A percentile compares a stretch with the other conserved stretches of the same genome.
Evolutionary conservation across 1,139 yeast species (phyloP).

Genomic region (Debaryomycetaceae sp.): DNA sequence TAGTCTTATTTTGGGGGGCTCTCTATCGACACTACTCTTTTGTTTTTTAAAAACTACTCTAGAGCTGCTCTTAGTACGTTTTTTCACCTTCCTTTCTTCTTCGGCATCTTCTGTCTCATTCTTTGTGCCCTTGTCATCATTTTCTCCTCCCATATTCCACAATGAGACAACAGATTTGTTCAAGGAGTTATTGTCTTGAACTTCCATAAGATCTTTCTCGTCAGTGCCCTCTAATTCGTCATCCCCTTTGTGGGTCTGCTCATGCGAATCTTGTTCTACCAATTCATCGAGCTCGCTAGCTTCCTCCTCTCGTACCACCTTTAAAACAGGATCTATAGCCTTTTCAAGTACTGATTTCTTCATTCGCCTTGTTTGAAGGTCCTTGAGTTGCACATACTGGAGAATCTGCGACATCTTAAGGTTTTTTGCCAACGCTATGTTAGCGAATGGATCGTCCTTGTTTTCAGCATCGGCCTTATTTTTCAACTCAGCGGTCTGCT

Average conservation of each 20-base stretch:
- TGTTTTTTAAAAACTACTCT: slow-evolving; percentile 30
- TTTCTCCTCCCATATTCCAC: slow-evolving; percentile 46
- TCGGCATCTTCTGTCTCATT: slow-evolving; percentile 8
- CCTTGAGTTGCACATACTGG: slow-evolving; percentile 55
- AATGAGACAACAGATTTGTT: slow-evolving; percentile 72
- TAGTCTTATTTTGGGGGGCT: slow-evolving; percentile 67
- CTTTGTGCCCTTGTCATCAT: slow-evolving; percentile 7
- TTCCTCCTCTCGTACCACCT: slow-evolving; percentile 44
- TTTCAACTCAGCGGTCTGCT: slow-evolving; percentile 45
- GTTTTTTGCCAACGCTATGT: slow-evolving; percentile 60
- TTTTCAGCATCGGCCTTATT: slow-evolving; percentile 16
- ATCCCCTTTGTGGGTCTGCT: slow-evolving; percentile 23
- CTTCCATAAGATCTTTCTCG: slow-evolving; percentile 55
- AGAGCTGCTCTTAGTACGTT: slow-evolving; percentile 27
- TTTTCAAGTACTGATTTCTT: slow-evolving; percentile 57
- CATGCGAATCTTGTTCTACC: slow-evolving; percentile 26
- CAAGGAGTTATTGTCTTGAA: slow-evolving; percentile 57
- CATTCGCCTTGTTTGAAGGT: slow-evolving; percentile 61
- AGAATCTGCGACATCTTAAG: slow-evolving; percentile 49
- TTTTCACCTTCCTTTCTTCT: slow-evolving; percentile 22
- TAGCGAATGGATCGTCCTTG: slow-evolving; percentile 31
- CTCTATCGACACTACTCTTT: slow-evolving; percentile 52
- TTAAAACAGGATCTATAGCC: slow-evolving; percentile 53
- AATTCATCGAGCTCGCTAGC: slow-evolving; percentile 34
- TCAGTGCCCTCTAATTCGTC: slow-evolving; percentile 42